Evolutionary conservation across 2,329 filamentous ascomycete species (phyloP).

Genomic region (Apiospora hydei): DNA sequence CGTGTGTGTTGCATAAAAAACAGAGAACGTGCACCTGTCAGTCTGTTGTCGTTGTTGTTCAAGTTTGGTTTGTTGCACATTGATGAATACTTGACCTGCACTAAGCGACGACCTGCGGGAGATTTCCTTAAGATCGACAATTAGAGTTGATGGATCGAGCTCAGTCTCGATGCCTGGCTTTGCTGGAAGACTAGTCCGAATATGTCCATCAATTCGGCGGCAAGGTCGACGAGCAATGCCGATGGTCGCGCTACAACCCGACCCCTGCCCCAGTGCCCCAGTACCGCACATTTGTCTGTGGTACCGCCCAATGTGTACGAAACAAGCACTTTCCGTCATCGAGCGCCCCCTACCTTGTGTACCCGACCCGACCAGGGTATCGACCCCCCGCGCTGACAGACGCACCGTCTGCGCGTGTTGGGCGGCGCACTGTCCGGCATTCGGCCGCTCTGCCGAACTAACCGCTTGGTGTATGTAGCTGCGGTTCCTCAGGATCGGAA

Average conservation of each 20-base stretch:
- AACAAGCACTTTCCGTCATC: conserved; percentile 20
- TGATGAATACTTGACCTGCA: not conserved
- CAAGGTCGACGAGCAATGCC: conserved; percentile 16
- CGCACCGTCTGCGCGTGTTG: not conserved
- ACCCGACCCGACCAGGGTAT: too few relatives aligned
- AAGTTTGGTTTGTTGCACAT: too few relatives aligned
- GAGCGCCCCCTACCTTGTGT: not conserved
- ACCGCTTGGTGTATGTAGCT: conserved; percentile 11
- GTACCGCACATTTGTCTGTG: not conserved
- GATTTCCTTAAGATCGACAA: conserved; percentile 24
- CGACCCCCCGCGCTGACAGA: conserved; percentile 6
- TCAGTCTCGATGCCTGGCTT: not conserved
- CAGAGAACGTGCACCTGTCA: not conserved
- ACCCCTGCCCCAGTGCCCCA: too few relatives aligned
- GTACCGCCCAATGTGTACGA: conserved; percentile 10
- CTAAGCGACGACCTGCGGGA: conserved; percentile 1
- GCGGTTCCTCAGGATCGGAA: conserved; percentile 1
- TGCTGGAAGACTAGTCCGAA: not conserved
- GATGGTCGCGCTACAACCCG: not conserved
- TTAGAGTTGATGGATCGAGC: conserved; percentile 23
- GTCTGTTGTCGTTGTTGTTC: not conserved
- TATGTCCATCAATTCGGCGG: conserved; percentile 18
- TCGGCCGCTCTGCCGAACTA: conserved; percentile 23
- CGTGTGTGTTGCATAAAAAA: not conserved
- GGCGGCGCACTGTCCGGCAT: conserved; percentile 2